Evolutionary conservation across 129 eudicot genomes (phyloP), one percentile per base, ranked within the genome.

Genomic region (Chrysanthemum lavandulifolium): DNA sequence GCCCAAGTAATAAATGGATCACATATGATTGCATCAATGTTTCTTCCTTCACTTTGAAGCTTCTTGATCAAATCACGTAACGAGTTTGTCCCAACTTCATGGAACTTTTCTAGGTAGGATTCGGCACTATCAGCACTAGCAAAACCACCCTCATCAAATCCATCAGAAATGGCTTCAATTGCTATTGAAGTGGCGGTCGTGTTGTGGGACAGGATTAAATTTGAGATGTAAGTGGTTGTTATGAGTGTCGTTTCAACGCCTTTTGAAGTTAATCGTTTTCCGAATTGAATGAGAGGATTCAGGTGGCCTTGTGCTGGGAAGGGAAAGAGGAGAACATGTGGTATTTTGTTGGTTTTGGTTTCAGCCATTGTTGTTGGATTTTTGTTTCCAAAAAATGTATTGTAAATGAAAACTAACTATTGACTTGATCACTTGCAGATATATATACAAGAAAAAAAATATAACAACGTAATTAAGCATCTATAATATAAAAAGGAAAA

Each of bases 241-340:
- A 83, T 10, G 7, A 86, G 56, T 11, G 91, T 81, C 23, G 73
- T 60, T 64, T 61, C 59, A 2, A 83, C 55, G 10, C 73, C 84
- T 68, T 76, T 83, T n/a, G 81, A 71, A 47, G 59, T 56, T 3
- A 85, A 51, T 13, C 82, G 76, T 59, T 80, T 84, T 65, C 78
- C 77, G 43, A 84, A 74, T 40, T 80, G 85, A 48, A 80, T 23
- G 21, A 77, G 2, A 16, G 88, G 88, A 58, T 80, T 84, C 53
- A 84, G 67, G 61, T 84, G 87, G 18, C 87, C 84, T 84, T 84
- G 84, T 56, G 64, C 14, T 19, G 87, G 77, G 56, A 68, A 84
- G 13, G 88, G 81, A 66, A 84, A 11, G 7, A 80, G 80, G 8
- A 76, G 23, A 36, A 84, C 72, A 16, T 77, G 85, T 56, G 68